These are phyloP conservation scores for Fusarium pseudocircinatum DNA, from an alignment of 2,329 filamentous ascomycete species.

Conservation along the genomic window DNA sequence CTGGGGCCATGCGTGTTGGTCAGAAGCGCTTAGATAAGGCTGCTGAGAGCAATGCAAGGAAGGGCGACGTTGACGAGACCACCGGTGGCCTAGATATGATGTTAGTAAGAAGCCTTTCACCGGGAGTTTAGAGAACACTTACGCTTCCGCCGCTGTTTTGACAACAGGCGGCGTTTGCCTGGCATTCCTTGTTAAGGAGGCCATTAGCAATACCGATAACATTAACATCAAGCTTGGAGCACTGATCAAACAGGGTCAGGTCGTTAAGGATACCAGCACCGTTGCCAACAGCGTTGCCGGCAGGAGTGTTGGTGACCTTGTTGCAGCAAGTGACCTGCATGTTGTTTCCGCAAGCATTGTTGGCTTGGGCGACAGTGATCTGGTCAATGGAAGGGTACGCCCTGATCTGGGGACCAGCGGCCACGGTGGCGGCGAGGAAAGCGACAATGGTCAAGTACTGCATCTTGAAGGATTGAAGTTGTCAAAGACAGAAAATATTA, in stretches of 20 bases:
- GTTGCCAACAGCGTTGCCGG: background rate
- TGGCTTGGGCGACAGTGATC: background rate
- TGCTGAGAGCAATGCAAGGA: background rate
- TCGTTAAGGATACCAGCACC: background rate
- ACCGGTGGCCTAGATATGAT: background rate
- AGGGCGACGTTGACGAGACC: conserved; percentile 8
- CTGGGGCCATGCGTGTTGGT: background rate
- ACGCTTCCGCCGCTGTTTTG: background rate
- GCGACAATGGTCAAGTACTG: background rate
- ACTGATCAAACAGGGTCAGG: background rate
- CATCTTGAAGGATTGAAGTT: background rate
- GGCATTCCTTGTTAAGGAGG: conserved; percentile 11
- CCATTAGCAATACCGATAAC: background rate
- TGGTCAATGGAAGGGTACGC: background rate
- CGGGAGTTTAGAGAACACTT: fast-evolving
- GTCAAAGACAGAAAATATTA: background rate
- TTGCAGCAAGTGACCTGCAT: conserved; percentile 8
- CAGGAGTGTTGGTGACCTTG: background rate
- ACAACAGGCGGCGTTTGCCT: conserved; percentile 4
- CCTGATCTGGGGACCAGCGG: background rate
- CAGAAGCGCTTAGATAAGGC: background rate
- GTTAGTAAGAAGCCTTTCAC: background rate
- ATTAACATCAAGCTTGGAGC: conserved; percentile 3
- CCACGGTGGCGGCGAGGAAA: background rate
- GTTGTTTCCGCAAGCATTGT: background rate